phyloP scores from a whole-genome alignment of 805 yeast species.

The Osmozyma mogii region DNA sequence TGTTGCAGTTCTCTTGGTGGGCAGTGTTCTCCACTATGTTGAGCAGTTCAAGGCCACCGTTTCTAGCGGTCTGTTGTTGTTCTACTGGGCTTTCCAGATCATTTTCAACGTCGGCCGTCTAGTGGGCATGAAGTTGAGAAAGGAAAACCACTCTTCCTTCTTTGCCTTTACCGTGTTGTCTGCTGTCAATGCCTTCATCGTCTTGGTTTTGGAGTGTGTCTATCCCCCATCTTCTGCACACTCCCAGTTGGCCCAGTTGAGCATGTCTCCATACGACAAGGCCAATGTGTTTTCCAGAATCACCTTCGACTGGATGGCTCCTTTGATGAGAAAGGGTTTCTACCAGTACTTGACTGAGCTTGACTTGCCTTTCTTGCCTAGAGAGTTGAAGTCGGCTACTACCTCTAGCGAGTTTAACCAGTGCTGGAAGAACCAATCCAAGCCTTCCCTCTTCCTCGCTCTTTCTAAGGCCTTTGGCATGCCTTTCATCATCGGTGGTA shows the following conservation, averaged over 20 bases:
- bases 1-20: constrained; percentile 41
- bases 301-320: constrained; percentile 89
- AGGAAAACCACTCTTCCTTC: constrained; percentile 11
- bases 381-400: constrained; percentile 46
- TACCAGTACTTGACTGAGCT: constrained; percentile 42
- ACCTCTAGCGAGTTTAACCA: constrained; percentile 43
- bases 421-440: constrained; percentile 54
- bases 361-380: constrained; percentile 79
- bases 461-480: constrained; percentile 65
- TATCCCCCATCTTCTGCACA: constrained; percentile 24
- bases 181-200: constrained; percentile 30
- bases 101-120: constrained; percentile 41
- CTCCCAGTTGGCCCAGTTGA: constrained; percentile 2
- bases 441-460: constrained; percentile 52
- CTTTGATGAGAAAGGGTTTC: constrained; percentile 72
- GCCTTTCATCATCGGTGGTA: constrained; percentile 62
- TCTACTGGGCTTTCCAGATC: constrained; percentile 64
- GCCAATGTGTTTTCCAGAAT: constrained; percentile 47
- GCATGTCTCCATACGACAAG: constrained; percentile 11
- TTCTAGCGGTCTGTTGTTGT: constrained; percentile 59
- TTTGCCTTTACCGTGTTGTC: constrained; percentile 23
- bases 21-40: constrained; percentile 51
- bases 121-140: constrained; percentile 33
- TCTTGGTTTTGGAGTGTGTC: constrained; percentile 37
- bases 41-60: constrained; percentile 63